Evolutionary conservation across 75 land plant genomes (phyloP).

Genomic region (Cupressus sempervirens): DNA sequence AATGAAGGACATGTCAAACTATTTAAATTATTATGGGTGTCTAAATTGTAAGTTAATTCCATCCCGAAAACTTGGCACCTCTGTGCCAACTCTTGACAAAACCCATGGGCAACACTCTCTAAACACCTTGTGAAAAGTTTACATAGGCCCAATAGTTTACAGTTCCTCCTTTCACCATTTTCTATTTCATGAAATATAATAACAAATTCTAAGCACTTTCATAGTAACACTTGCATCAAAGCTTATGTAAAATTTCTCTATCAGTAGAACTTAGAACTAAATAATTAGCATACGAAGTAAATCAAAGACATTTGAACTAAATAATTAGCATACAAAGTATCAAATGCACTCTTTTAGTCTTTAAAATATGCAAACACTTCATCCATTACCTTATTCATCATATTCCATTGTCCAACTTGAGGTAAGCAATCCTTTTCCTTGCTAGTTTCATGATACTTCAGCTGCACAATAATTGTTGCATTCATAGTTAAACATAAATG

Average conservation of each 20-base stretch:
- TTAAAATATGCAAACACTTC: neutral
- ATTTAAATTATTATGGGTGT: neutral
- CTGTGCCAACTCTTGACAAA: slow-evolving; percentile 50
- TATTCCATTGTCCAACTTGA: slow-evolving; percentile 96
- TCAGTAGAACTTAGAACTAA: too few relatives aligned
- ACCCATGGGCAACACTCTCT: slow-evolving; percentile 36
- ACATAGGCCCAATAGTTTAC: slow-evolving; percentile 54
- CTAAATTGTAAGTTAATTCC: slow-evolving; percentile 17
- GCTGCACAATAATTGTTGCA: slow-evolving; percentile 29
- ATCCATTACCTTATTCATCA: slow-evolving; percentile 79
- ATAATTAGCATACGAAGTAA: too few relatives aligned
- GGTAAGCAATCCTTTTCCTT: slow-evolving; percentile 82
- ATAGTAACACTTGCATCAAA: too few relatives aligned
- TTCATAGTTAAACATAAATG: neutral
- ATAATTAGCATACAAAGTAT: neutral
- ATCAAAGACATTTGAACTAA: too few relatives aligned
- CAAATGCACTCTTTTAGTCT: too few relatives aligned
- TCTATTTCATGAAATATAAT: slow-evolving; percentile 22
- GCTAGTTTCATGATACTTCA: slow-evolving; percentile 91
- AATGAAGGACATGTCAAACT: neutral
- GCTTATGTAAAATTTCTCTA: too few relatives aligned
- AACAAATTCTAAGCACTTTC: neutral
- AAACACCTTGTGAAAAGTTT: slow-evolving; percentile 47
- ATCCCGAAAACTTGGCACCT: slow-evolving; percentile 56
- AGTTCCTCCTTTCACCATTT: slow-evolving; percentile 62